Percentiles rank a stretch among this genome's conserved stretches.
These are phyloP conservation scores for Ganoderma sinense DNA, from an alignment of 1,284 basidiomycete genomes.

Conservation along the genomic window DNA sequence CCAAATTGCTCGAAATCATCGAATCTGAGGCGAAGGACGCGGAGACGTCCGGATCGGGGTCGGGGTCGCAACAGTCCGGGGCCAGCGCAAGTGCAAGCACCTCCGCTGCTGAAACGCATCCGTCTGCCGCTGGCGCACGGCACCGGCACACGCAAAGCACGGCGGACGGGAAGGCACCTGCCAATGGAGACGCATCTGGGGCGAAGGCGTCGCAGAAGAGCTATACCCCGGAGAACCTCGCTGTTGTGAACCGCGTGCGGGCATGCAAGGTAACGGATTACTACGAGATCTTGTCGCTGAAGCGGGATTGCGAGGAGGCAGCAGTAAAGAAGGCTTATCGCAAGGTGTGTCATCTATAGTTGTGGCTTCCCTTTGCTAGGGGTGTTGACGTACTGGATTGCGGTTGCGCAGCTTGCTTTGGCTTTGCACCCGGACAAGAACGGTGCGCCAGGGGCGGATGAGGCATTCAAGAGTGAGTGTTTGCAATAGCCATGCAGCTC, in stretches of 20 bases:
- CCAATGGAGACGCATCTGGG: constrained; percentile 46
- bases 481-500: constrained; percentile 1
- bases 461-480: constrained; percentile 95
- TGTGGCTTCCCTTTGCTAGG: constrained; percentile 15
- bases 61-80: constrained; percentile 38
- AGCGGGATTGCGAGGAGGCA: constrained; percentile 86
- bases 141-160: constrained; percentile 56
- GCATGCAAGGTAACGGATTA: constrained; percentile 90
- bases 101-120: constrained; percentile 66
- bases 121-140: constrained; percentile 71
- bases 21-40: constrained; percentile 51
- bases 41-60: constrained; percentile 37
- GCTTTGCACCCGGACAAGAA: constrained; percentile 98
- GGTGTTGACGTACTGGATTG: constrained; percentile 1
- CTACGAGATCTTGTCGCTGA: constrained; percentile 91
- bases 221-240: constrained; percentile 87
- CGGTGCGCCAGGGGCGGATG: constrained; percentile 96
- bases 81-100: constrained; percentile 45
- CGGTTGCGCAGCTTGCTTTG: constrained; percentile 76
- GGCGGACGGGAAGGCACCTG: constrained; percentile 36
- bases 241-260: constrained; percentile 88
- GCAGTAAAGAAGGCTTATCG: constrained; percentile 98
- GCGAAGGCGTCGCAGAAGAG: constrained; percentile 71
- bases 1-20: constrained; percentile 71
- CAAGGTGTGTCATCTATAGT: constrained; percentile 67